A percentile compares a stretch with the other conserved stretches of the same genome.
phyloP scores from a whole-genome alignment of 1,284 basidiomycete species.

The Puccinia triticina region DNA sequence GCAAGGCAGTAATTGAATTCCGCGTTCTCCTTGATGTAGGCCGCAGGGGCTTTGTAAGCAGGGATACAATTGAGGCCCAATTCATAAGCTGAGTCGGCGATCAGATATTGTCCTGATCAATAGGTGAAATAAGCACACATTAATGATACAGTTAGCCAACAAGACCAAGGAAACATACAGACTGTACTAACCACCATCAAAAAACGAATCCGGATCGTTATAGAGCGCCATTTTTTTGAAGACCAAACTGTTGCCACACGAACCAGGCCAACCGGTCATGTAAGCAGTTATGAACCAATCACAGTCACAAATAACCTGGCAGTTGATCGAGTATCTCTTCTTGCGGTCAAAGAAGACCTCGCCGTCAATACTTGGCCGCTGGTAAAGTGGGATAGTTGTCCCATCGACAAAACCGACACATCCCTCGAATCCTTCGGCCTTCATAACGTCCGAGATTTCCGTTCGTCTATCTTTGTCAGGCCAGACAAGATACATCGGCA shows the following conservation, averaged over 20 bases:
- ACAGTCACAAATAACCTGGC: constrained; percentile 29
- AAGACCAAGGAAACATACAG: not conserved
- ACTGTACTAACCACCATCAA: not conserved
- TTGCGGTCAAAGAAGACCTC: constrained; percentile 31
- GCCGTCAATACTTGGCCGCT: not conserved
- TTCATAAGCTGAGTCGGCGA: constrained; percentile 34
- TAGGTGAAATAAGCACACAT: too few species aligned
- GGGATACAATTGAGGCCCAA: not conserved
- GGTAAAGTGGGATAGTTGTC: too few species aligned
- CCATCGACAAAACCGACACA: constrained; percentile 27
- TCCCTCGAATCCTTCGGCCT: not conserved
- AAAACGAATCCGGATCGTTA: constrained; percentile 2
- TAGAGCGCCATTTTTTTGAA: constrained; percentile 14
- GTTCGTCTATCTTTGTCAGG: not conserved
- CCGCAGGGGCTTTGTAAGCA: constrained; percentile 25
- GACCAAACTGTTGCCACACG: too few species aligned
- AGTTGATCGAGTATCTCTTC: constrained; percentile 23
- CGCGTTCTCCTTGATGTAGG: too few species aligned
- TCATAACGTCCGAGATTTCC: constrained; percentile 5
- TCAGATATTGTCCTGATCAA: constrained; percentile 21
- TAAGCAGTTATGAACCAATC: too few species aligned
- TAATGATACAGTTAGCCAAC: not conserved
- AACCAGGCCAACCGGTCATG: too few species aligned
- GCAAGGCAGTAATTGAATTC: constrained; percentile 36
- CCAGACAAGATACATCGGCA: not conserved